These are phyloP conservation scores for Paramyrothecium sp. DNA, from an alignment of 2,329 filamentous ascomycete genomes.

Conservation along the genomic window DNA sequence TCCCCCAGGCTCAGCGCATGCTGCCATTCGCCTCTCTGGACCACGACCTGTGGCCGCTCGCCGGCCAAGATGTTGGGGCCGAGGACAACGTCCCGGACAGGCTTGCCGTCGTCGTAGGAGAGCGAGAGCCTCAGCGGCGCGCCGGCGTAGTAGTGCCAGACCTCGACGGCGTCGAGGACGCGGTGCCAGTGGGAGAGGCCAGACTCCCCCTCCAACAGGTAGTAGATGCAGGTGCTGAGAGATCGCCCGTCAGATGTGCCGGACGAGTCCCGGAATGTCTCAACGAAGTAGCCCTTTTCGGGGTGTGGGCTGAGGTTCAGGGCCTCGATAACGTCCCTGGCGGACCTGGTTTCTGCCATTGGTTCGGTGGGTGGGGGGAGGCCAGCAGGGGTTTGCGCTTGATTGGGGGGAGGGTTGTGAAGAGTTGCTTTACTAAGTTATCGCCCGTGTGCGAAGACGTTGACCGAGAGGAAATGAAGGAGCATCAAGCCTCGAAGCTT, in stretches of 20 bases:
- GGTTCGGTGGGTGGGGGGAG: neutral
- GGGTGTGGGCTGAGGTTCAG: constrained; percentile 41
- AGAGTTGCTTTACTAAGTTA: too few species aligned
- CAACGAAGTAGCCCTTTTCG: constrained; percentile 48
- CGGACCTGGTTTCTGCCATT: constrained; percentile 14
- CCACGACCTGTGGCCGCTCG: constrained; percentile 41
- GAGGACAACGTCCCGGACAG: constrained; percentile 30
- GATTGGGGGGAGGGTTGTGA: too few species aligned
- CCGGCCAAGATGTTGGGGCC: constrained; percentile 41
- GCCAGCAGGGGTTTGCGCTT: neutral
- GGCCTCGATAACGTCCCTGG: constrained; percentile 39
- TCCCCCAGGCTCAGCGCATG: constrained; percentile 40
- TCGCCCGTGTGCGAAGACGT: too few species aligned
- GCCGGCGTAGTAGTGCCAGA: constrained; percentile 55
- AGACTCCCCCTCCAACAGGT: constrained; percentile 43
- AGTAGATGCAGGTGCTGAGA: constrained; percentile 50
- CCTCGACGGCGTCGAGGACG: constrained; percentile 43
- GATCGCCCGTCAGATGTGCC: constrained; percentile 30
- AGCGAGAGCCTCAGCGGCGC: constrained; percentile 46
- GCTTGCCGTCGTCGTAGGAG: constrained; percentile 36
- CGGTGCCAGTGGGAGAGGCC: constrained; percentile 49
- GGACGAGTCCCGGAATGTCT: constrained; percentile 43
- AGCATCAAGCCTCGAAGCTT: neutral
- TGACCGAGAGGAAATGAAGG: too few species aligned
- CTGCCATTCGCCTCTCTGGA: constrained; percentile 43